Base-by-base conservation (phyloP, 2,329 filamentous ascomycete species). In the Hymenotorrendiella dingleyae region DNA sequence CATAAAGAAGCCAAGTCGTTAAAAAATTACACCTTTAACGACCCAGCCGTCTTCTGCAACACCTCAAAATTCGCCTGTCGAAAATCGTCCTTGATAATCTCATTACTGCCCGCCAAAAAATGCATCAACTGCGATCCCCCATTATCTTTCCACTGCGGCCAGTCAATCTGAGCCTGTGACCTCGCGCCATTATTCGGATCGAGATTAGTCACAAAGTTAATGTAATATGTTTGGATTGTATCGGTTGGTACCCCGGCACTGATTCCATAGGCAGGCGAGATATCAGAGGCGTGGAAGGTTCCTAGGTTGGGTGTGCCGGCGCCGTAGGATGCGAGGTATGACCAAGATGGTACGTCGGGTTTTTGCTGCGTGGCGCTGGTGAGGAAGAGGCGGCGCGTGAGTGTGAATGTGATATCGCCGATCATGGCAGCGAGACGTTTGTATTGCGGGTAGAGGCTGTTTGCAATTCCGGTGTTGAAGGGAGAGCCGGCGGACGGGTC, bases 341-440 rank as follows among this genome's bases (percentile, higher is more conserved):
- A 86, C 84, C 84, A 91, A 2, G 70, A 66, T 0, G 78, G 77
- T 0, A 87, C 76, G 23, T 63, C 53, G 0, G 80, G 79, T 48
- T 78, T 71, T 9, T 66, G 63, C 1, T 63, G 37, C 0, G 60
- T 55, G 3, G 76, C 61, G 0, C 57, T 44, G 11, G 69, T 57
- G 14, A 91, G 73, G 60, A 84, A 82, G 3, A 72, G 49, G 12
- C 86, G 78, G 1, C 85, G 77, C 0, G 78, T 76, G 0, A 91
- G 69, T 0, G 81, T 89, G 63, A 91, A 90, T 3, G 76, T 75
- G 0, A 87, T 54, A 57, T 91, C 86, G n/a, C 86, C 86, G 0
- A 89, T 66, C 30, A 90, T 75, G 21, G 85, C 84, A 2, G 84
- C 79, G 0, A 87, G 67, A 19, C 83, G 82, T 64, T 90, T 90